phyloP scores from a whole-genome alignment of 371 early-diverging fungal genomes.

The Haplosporangium sp. region DNA sequence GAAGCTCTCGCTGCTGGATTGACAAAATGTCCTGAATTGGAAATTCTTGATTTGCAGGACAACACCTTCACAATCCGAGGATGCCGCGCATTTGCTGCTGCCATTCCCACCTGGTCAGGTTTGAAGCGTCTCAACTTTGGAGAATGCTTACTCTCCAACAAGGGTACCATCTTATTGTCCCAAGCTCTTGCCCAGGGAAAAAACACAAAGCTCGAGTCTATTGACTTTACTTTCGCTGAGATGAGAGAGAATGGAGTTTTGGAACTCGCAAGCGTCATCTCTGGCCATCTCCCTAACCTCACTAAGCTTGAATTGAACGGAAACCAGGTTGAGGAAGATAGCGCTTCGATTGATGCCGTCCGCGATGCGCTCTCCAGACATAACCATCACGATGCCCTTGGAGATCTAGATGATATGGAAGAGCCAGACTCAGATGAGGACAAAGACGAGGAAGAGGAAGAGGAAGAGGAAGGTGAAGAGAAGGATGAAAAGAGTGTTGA shows the following conservation, averaged over 20 bases:
- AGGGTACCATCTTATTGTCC: constrained; percentile 76
- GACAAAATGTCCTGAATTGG: constrained; percentile 73
- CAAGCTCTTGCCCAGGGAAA: constrained; percentile 69
- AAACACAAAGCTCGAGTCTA: constrained; percentile 69
- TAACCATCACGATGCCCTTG: constrained; percentile 84
- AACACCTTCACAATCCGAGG: constrained; percentile 94
- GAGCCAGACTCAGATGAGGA: constrained; percentile 80
- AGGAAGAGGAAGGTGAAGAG: constrained; percentile 71
- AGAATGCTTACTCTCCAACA: constrained; percentile 88
- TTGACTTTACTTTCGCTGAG: constrained; percentile 91
- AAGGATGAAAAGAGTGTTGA: constrained; percentile 41
- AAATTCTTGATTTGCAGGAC: constrained; percentile 93
- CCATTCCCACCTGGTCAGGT: constrained; percentile 82
- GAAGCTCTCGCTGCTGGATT: constrained; percentile 78
- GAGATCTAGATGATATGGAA: constrained; percentile 96
- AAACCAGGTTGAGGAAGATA: constrained; percentile 88
- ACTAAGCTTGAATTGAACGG: constrained; percentile 89
- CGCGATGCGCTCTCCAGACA: constrained; percentile 75
- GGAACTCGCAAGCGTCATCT: constrained; percentile 75
- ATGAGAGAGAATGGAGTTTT: constrained; percentile 81
- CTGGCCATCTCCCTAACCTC: constrained; percentile 69
- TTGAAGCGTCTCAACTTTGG: constrained; percentile 86
- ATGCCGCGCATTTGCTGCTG: constrained; percentile 82
- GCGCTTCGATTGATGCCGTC: constrained; percentile 75
- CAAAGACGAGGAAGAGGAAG: constrained; percentile 78